phyloP scores from a whole-genome alignment of 139 green algal genomes.

The Chara braunii region DNA sequence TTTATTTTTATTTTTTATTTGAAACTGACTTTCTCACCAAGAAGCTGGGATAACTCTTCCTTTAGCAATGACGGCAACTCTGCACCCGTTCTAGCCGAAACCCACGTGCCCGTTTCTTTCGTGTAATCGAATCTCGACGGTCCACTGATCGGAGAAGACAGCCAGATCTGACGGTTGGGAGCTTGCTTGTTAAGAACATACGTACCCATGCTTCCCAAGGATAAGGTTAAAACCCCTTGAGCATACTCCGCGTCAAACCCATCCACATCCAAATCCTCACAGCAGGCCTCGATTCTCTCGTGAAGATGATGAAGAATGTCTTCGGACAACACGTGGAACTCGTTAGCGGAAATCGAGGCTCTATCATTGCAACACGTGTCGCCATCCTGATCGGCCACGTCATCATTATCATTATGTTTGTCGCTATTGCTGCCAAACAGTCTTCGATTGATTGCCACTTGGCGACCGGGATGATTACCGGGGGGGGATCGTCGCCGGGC shows the following conservation, averaged over 20 bases:
- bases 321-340: slow-evolving; percentile 14
- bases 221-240: slow-evolving; percentile 38
- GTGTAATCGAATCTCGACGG: neutral
- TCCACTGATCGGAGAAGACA: slow-evolving; percentile 75
- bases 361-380: neutral
- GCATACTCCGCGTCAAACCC: slow-evolving; percentile 18
- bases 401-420: too few species aligned
- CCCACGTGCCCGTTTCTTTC: neutral
- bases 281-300: slow-evolving; percentile 1
- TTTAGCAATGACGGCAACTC: too few species aligned
- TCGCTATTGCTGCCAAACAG: too few species aligned
- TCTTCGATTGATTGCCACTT: too few species aligned
- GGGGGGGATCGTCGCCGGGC: too few species aligned
- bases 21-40: neutral
- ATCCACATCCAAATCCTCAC: slow-evolving; percentile 18
- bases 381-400: too few species aligned
- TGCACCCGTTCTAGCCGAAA: too few species aligned
- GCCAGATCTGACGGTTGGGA: slow-evolving; percentile 93
- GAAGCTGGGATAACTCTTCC: neutral
- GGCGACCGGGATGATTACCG: too few species aligned
- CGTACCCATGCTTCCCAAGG: slow-evolving; percentile 55
- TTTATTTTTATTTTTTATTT: slow-evolving; percentile 1
- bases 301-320: slow-evolving; percentile 6
- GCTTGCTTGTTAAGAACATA: slow-evolving; percentile 98
- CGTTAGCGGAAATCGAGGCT: neutral